phyloP scores from a whole-genome alignment of 2,329 filamentous ascomycete genomes.

The Chaetoscypha palmicola region DNA sequence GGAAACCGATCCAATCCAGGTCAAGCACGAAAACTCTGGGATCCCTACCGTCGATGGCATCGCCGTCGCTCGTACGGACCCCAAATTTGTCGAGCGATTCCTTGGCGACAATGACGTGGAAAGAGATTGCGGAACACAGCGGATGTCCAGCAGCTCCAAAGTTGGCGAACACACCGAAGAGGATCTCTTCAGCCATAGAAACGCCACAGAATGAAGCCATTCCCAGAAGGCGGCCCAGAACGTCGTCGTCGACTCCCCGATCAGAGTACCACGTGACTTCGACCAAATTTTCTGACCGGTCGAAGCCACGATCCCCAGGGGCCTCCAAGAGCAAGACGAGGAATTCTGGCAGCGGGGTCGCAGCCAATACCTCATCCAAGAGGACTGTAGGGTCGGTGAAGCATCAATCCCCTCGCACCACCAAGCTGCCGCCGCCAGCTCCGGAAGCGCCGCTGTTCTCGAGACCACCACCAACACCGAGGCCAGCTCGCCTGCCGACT shows the following conservation, averaged over 20 bases:
- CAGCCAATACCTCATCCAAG: conserved; percentile 5
- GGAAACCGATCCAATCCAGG: neutral
- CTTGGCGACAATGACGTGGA: neutral
- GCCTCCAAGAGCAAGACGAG: neutral
- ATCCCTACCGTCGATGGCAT: neutral
- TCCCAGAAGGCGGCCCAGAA: neutral
- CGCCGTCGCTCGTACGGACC: no score
- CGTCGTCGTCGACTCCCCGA: neutral
- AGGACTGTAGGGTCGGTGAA: neutral
- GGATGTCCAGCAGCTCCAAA: neutral
- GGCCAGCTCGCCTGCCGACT: conserved; percentile 6
- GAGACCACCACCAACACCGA: conserved; percentile 8
- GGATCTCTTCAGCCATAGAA: neutral
- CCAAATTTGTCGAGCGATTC: neutral
- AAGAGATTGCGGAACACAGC: neutral
- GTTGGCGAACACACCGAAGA: neutral
- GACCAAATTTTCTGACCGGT: neutral
- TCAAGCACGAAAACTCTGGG: neutral
- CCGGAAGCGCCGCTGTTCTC: conserved; percentile 2
- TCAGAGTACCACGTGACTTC: conserved; percentile 1
- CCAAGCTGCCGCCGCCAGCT: neutral
- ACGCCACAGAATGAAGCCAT: neutral
- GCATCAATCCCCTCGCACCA: neutral
- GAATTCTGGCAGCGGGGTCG: neutral
- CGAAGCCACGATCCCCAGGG: neutral